phyloP scores from a whole-genome alignment of 208 protist species.

The Acanthamoeba divionensis region DNA sequence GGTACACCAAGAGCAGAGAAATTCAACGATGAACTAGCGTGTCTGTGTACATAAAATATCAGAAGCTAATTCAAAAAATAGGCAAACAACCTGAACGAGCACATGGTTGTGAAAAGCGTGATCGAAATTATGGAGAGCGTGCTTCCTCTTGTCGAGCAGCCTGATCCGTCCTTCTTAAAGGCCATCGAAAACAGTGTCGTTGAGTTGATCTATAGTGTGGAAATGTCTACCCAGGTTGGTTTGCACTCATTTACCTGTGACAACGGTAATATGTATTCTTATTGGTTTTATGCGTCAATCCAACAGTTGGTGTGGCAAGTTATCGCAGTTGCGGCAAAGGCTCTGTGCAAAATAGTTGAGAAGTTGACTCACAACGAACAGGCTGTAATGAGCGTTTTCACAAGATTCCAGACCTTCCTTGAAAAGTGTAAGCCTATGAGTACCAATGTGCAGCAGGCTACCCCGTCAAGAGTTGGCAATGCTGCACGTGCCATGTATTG shows the following conservation, averaged over 20 bases:
- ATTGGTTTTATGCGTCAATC: no score
- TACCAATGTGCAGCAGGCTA: neutral
- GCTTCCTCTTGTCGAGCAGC: neutral
- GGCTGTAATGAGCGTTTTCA: neutral
- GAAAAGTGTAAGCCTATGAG: slow-evolving; percentile 8
- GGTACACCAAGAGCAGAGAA: neutral
- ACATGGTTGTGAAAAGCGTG: neutral
- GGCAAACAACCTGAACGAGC: slow-evolving; percentile 28
- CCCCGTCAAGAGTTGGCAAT: neutral
- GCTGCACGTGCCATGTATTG: slow-evolving; percentile 18
- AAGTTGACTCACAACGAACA: slow-evolving; percentile 7
- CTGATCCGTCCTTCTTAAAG: neutral
- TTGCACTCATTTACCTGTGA: no score
- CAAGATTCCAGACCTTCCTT: slow-evolving; percentile 2
- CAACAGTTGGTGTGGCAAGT: neutral
- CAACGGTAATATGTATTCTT: no score
- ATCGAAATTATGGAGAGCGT: slow-evolving; percentile 23
- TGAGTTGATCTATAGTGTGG: slow-evolving; percentile 16
- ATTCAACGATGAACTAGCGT: neutral
- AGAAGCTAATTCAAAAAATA: neutral
- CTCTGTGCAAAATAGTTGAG: neutral
- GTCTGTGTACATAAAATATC: neutral
- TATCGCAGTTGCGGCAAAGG: neutral
- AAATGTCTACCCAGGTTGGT: neutral
- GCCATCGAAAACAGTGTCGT: slow-evolving; percentile 7